phyloP scores from a whole-genome alignment of 192 early-diverging fungal genomes.

The Coemansia sp. region DNA sequence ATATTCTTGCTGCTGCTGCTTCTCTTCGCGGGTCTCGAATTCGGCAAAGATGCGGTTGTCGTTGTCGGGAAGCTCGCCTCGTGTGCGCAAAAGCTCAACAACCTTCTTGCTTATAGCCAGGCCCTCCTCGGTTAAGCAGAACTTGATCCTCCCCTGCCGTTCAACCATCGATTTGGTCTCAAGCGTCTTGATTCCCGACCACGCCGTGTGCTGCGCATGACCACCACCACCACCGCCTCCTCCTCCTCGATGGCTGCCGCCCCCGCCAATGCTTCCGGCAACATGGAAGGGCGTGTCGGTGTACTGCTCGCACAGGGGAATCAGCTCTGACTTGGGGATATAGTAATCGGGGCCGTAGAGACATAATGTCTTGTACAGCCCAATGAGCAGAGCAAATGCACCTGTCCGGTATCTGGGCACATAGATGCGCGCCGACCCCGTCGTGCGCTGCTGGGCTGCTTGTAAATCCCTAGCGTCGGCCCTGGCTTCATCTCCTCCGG shows the following conservation, averaged over 20 bases:
- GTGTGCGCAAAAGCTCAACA: constrained; percentile 31
- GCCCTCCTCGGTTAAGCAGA: constrained; percentile 73
- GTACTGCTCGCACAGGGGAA: constrained; percentile 62
- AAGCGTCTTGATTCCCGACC: constrained; percentile 76
- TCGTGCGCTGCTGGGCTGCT: background rate
- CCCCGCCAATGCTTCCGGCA: constrained; percentile 16
- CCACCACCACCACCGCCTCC: constrained; percentile 25
- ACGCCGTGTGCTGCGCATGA: constrained; percentile 66
- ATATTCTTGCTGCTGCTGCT: background rate
- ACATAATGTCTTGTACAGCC: constrained; percentile 56
- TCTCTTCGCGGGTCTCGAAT: constrained; percentile 11
- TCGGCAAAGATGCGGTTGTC: constrained; percentile 20
- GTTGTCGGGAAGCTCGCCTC: constrained; percentile 29
- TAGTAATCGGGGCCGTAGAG: constrained; percentile 42
- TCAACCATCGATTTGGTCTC: constrained; percentile 67
- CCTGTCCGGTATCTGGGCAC: constrained; percentile 77
- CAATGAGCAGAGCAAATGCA: constrained; percentile 77
- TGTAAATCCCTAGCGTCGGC: background rate
- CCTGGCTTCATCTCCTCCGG: background rate
- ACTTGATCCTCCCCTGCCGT: constrained; percentile 61
- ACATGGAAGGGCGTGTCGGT: constrained; percentile 66
- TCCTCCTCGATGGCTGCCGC: constrained; percentile 41
- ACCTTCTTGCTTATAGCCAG: constrained; percentile 59
- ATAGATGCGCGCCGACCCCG: constrained; percentile 50
- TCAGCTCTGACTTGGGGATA: constrained; percentile 72